Evolutionary conservation across 2,329 filamentous ascomycete species (phyloP).

Genomic region (Trichoderma breve): DNA sequence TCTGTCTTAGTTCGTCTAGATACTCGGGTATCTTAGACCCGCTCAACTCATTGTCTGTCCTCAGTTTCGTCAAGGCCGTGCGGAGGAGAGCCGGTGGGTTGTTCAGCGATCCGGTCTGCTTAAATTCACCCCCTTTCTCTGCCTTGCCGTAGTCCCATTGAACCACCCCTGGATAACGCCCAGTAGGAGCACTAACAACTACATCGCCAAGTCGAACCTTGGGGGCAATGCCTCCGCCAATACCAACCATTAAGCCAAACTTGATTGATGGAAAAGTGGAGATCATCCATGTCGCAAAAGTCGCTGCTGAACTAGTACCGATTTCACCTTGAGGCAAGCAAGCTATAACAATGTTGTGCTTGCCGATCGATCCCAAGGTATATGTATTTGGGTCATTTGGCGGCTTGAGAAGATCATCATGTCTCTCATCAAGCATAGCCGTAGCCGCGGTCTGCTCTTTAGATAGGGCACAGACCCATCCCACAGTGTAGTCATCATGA

Average conservation of each 20-base stretch:
- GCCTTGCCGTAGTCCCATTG: not conserved
- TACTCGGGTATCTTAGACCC: not conserved
- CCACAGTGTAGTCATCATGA: not conserved
- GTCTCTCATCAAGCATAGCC: not conserved
- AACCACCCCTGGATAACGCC: not conserved
- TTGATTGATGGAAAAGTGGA: not conserved
- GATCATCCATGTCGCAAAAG: not conserved
- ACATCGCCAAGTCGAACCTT: not conserved
- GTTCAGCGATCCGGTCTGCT: not conserved
- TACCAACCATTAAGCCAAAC: not conserved
- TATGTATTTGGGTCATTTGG: not conserved
- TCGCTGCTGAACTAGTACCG: not conserved
- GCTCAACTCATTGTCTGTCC: not conserved
- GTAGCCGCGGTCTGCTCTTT: not conserved
- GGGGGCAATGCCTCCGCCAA: not conserved
- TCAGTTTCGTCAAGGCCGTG: not conserved
- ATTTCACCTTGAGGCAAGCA: not conserved
- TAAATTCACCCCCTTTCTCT: not conserved
- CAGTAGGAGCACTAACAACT: not conserved
- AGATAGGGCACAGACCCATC: not conserved
- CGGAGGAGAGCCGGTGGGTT: not conserved
- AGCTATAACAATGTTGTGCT: not conserved
- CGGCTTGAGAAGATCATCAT: not conserved
- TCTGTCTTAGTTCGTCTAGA: not conserved
- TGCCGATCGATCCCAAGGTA: not conserved